These are phyloP conservation scores for Epicoccum nigrum DNA, from an alignment of 2,329 filamentous ascomycete species.

Conservation along the genomic window DNA sequence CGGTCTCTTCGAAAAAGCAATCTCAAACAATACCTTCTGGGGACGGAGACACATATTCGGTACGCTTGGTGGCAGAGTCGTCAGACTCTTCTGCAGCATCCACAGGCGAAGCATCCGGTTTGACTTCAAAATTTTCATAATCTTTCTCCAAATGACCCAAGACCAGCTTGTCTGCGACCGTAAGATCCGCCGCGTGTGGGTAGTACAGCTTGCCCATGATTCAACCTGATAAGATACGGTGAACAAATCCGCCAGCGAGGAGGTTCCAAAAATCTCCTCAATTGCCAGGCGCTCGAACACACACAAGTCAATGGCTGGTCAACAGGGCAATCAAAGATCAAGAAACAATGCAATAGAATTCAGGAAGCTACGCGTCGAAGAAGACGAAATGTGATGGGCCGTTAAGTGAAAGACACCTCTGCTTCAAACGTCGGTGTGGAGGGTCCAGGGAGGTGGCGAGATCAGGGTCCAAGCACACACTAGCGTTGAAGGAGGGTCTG, in stretches of 20 bases:
- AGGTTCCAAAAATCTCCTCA: slow-evolving; percentile 3
- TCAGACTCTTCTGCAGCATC: slow-evolving; percentile 33
- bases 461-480: slow-evolving; percentile 12
- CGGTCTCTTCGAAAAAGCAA: no score
- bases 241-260: not conserved
- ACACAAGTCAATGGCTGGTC: slow-evolving; percentile 14
- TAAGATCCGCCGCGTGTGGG: slow-evolving; percentile 40
- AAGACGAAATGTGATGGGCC: not conserved
- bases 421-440: slow-evolving; percentile 13
- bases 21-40: slow-evolving; percentile 33
- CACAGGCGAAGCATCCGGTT: not conserved
- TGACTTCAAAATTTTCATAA: slow-evolving; percentile 27
- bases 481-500: slow-evolving; percentile 1
- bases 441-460: slow-evolving; percentile 18
- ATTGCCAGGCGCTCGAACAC: not conserved
- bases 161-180: slow-evolving; percentile 39
- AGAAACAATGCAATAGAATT: not conserved
- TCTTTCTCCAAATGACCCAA: slow-evolving; percentile 38
- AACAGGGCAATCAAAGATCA: not conserved
- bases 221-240: slow-evolving; percentile 5
- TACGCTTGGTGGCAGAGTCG: slow-evolving; percentile 33
- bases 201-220: slow-evolving; percentile 41
- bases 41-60: slow-evolving; percentile 36
- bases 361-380: not conserved
- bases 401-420: slow-evolving; percentile 7